Evolutionary conservation across 352 stramenopile genomes (phyloP).

Genomic region (Aphanomyces stellatus): DNA sequence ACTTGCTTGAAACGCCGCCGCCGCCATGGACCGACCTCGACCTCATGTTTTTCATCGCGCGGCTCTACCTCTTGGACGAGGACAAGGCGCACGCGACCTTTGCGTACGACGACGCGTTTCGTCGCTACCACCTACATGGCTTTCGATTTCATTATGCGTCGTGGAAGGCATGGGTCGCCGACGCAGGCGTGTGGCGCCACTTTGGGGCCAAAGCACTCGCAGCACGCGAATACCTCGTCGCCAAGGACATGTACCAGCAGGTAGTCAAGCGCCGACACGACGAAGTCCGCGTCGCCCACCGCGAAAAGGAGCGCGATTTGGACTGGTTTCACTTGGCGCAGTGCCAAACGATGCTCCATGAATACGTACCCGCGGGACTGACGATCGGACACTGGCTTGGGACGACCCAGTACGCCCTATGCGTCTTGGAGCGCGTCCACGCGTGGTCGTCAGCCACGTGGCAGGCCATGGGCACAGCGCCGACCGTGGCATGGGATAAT

Average conservation of each 20-base stretch:
- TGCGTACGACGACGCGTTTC: conserved; percentile 63
- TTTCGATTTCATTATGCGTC: conserved; percentile 25
- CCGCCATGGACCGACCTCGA: conserved; percentile 45
- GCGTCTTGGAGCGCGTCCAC: neutral
- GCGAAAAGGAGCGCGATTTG: conserved; percentile 24
- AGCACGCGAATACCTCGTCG: conserved; percentile 41
- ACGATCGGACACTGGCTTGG: conserved; percentile 24
- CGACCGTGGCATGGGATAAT: neutral
- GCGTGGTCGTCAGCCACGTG: neutral
- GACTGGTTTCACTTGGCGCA: conserved; percentile 55
- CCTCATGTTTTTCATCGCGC: conserved; percentile 47
- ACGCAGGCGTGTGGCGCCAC: conserved; percentile 38
- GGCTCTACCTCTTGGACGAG: conserved; percentile 48
- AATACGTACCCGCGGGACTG: conserved; percentile 24
- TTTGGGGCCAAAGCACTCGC: conserved; percentile 43
- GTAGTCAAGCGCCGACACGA: conserved; percentile 46
- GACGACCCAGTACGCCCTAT: neutral
- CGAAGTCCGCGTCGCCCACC: conserved; percentile 27
- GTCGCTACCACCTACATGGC: conserved; percentile 30
- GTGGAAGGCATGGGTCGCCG: conserved; percentile 56
- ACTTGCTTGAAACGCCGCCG: conserved; percentile 41
- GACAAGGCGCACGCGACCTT: conserved; percentile 37
- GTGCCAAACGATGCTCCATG: conserved; percentile 37
- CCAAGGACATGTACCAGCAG: conserved; percentile 47
- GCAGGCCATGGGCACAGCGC: neutral